Base-by-base conservation (phyloP, 768 basidiomycete species). In the Suillus discolor region DNA sequence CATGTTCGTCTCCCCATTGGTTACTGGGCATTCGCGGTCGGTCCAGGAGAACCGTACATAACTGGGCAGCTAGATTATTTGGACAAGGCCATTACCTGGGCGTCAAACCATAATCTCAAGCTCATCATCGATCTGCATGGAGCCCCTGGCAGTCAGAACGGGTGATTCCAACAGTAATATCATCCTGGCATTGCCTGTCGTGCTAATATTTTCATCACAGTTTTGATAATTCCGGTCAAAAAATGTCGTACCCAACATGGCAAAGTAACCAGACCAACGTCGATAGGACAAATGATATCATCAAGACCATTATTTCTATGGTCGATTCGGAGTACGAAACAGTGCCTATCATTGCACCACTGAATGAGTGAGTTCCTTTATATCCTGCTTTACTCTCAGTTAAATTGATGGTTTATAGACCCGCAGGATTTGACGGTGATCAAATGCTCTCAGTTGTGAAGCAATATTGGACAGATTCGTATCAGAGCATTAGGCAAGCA, bases 151-250 rank as follows among this genome's bases (percentile, higher is more conserved):
- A 81, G 80, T 67, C 81, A 83, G 69, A 82, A 82, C 49, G 81
- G 64, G 83, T 90, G 65, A 57, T 83, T 76, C 4, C 9, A n/a
- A 12, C 36, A 23, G 36, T n/a, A 6, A 38, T 42, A 63, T 23
- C n/a, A 18, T 34, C n/a, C 45, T 7, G 5, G 39, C 3, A 60
- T 25, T 39, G 4, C 20, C 12, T 42, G 15, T 18, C 16, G 25
- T 20, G 62, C 61, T 65, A 66, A 65, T 53, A 38, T 60, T 11
- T 63, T 15, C 25, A 31, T 61, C 13, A 83, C 67, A 89, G 90
- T 3, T 91, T 87, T 74, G 91, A 92, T 75, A 92, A 91, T 75
- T 91, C 89, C 9, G 90, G 91, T 1, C 88, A 88, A 71, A 80
- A 85, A 39, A 88, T 85, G 0, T 69, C 73, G 25, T 78, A 79